Conservation (phyloP, 257 asterid genomes). For the Agastache rugosa region DNA sequence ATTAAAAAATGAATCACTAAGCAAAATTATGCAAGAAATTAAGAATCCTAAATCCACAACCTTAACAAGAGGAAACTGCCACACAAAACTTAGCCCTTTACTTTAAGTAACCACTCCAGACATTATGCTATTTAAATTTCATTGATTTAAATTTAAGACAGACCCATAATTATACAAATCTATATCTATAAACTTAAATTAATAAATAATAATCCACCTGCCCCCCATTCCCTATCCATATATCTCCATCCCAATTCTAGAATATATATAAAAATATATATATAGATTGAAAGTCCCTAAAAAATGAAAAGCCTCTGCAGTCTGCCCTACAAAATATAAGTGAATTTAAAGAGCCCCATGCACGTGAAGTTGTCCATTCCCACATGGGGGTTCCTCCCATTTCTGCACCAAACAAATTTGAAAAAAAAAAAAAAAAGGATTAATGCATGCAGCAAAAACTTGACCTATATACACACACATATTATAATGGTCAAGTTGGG, state of each 20-base stretch:
- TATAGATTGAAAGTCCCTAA: neutral
- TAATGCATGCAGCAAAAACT: no score
- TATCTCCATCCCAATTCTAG: neutral
- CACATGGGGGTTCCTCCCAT: conserved; percentile 42
- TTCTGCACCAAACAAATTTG: neutral
- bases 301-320: neutral
- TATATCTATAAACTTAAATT: no score
- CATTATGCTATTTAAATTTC: no score
- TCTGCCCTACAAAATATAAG: neutral
- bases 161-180: neutral
- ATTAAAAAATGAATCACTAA: no score
- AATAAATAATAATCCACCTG: neutral
- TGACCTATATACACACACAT: no score
- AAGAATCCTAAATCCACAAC: neutral
- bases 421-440: no score
- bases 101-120: no score
- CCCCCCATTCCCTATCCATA: conserved; percentile 7
- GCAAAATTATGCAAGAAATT: no score
- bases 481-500: neutral
- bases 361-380: conserved; percentile 77
- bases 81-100: neutral
- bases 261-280: neutral
- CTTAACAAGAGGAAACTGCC: conserved; percentile 37
- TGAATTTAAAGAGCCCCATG: conserved; percentile 9
- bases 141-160: neutral